Evolutionary conservation across 768 basidiomycete genomes (phyloP).

Genomic region (Phanerodontia chrysosporium): DNA sequence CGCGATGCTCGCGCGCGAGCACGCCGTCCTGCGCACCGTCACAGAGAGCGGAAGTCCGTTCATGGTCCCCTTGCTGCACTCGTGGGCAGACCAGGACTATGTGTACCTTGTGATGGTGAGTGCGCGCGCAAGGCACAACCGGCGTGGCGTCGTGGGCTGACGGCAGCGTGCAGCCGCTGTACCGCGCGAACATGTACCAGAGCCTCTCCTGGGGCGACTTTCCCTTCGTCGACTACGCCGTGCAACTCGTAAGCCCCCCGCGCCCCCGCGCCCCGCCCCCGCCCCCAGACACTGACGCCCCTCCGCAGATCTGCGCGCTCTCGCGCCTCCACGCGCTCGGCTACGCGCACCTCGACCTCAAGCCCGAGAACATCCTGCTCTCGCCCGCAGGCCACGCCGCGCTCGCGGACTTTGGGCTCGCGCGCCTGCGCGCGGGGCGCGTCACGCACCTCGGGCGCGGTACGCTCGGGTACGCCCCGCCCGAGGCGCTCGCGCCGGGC

Average conservation of each 20-base stretch:
- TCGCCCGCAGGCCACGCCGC: constrained; percentile 8
- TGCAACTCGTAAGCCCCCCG: too few species aligned
- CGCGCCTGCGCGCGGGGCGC: not conserved
- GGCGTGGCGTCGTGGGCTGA: not conserved
- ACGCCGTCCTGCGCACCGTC: too few species aligned
- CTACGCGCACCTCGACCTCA: constrained; percentile 17
- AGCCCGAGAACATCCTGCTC: constrained; percentile 18
- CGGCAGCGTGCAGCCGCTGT: not conserved
- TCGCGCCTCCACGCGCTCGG: not conserved
- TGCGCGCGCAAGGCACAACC: too few species aligned
- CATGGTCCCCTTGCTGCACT: not conserved
- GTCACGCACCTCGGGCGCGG: not conserved
- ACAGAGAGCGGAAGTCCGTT: not conserved
- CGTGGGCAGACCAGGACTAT: not conserved
- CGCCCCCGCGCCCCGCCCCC: too few species aligned
- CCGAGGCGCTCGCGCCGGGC: not conserved
- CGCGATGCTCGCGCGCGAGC: not conserved
- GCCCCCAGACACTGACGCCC: too few species aligned
- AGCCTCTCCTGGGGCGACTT: not conserved
- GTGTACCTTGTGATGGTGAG: not conserved
- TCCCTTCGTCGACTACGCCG: too few species aligned
- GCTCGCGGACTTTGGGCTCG: constrained; percentile 17
- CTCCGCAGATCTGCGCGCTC: not conserved
- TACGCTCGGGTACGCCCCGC: not conserved
- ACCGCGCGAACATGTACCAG: too few species aligned